phyloP scores from a whole-genome alignment of 768 basidiomycete genomes.

The Termitomyces sp. region DNA sequence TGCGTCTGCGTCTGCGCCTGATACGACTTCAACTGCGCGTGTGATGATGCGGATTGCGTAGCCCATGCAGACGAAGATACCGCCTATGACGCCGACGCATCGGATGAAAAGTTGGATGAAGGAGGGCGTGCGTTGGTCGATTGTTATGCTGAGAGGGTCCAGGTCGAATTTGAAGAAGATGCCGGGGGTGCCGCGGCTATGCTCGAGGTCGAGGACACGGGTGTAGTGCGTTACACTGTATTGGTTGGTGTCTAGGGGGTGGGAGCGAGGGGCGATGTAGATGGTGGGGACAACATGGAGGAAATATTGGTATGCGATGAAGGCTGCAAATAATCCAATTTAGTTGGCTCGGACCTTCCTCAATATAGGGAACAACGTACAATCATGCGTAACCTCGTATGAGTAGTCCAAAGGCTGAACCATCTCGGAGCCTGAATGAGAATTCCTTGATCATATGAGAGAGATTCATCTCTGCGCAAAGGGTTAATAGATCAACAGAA shows the following conservation, averaged over 20 bases:
- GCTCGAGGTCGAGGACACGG: slow-evolving; percentile 64
- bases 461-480: slow-evolving; percentile 81
- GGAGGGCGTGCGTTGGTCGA: slow-evolving; percentile 85
- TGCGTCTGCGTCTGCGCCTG: slow-evolving; percentile 46
- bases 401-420: slow-evolving; percentile 92
- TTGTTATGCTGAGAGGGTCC: slow-evolving; percentile 82
- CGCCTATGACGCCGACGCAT: slow-evolving; percentile 88
- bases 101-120: slow-evolving; percentile 81
- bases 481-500: background rate
- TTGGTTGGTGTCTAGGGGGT: slow-evolving; percentile 71
- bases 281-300: slow-evolving; percentile 94
- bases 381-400: slow-evolving; percentile 66
- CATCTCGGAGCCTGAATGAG: slow-evolving; percentile 95
- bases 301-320: slow-evolving; percentile 93
- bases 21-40: slow-evolving; percentile 65
- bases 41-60: slow-evolving; percentile 67
- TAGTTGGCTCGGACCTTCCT: background rate
- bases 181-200: slow-evolving; percentile 80
- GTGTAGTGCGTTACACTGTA: slow-evolving; percentile 96
- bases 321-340: slow-evolving; percentile 59
- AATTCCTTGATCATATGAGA: slow-evolving; percentile 96
- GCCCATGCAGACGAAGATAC: slow-evolving; percentile 82
- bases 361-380: slow-evolving; percentile 37
- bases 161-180: slow-evolving; percentile 99
- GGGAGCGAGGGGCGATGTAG: slow-evolving; percentile 72